Evolutionary conservation across 1,284 basidiomycete species (phyloP).

Genomic region (Apiotrichum sp.): DNA sequence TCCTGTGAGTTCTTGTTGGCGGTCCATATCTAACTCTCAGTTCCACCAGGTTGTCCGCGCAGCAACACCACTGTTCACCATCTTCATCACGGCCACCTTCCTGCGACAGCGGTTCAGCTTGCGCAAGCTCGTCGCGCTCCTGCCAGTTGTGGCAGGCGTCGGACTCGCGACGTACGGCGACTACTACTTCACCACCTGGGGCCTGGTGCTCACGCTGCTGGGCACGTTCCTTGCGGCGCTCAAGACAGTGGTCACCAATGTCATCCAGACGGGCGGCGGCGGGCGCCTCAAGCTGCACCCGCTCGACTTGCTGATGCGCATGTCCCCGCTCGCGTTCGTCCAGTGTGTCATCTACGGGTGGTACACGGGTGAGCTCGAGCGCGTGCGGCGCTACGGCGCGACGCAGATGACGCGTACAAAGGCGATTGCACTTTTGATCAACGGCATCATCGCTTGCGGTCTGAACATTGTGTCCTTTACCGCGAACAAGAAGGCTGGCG

Average conservation of each 20-base stretch:
- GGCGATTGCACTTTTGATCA: conserved; percentile 59
- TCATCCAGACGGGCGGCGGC: conserved; percentile 56
- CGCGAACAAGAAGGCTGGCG: conserved; percentile 80
- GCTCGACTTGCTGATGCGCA: conserved; percentile 73
- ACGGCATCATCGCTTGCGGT: conserved; percentile 79
- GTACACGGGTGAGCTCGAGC: conserved; percentile 68
- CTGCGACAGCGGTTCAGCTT: conserved; percentile 45
- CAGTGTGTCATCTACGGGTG: conserved; percentile 74
- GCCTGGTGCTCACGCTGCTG: conserved; percentile 74
- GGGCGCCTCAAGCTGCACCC: conserved; percentile 56
- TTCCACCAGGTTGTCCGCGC: conserved; percentile 95
- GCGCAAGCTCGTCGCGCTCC: conserved; percentile 63
- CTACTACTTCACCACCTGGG: conserved; percentile 76
- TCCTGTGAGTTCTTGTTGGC: conserved; percentile 58
- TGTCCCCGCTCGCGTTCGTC: conserved; percentile 80
- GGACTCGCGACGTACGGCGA: conserved; percentile 92
- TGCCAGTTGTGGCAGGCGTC: conserved; percentile 85
- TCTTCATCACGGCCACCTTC: conserved; percentile 59
- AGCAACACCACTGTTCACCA: conserved; percentile 81
- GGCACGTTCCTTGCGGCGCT: conserved; percentile 83
- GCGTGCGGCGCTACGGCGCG: conserved; percentile 55
- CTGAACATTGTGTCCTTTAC: conserved; percentile 88
- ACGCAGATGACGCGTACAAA: conserved; percentile 54
- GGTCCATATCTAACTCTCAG: conserved; percentile 46
- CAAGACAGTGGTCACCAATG: conserved; percentile 83